phyloP scores from a whole-genome alignment of 345 rosid genomes.

The Cochlearia excelsa region DNA sequence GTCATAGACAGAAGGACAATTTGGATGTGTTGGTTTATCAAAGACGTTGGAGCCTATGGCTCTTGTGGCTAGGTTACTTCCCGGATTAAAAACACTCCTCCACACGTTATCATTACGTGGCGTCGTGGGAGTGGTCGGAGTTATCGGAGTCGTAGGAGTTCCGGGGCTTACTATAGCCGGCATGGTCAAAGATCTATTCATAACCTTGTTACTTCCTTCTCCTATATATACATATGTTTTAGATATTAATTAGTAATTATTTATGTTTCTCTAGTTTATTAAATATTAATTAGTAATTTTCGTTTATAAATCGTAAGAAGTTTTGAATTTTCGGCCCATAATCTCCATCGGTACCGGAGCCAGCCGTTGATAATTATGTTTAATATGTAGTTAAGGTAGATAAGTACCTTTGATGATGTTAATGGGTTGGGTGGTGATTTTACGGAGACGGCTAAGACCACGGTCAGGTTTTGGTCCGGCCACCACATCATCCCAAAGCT shows the following conservation, averaged over 20 bases:
- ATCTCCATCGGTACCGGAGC: too few relatives aligned
- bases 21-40: conserved; percentile 74
- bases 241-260: background rate
- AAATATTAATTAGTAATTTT: too few relatives aligned
- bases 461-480: conserved; percentile 94
- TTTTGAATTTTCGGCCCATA: too few relatives aligned
- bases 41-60: conserved; percentile 62
- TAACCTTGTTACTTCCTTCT: conserved; percentile 48
- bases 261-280: background rate
- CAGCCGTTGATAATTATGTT: too few relatives aligned
- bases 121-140: conserved; percentile 61
- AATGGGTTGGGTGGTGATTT: conserved; percentile 55
- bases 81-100: conserved; percentile 97
- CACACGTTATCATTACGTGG: conserved; percentile 89
- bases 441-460: conserved; percentile 79
- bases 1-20: conserved; percentile 94
- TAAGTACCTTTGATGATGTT: conserved; percentile 47
- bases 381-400: too few relatives aligned
- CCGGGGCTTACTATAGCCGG: conserved; percentile 47
- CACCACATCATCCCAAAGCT: conserved; percentile 85
- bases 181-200: conserved; percentile 57
- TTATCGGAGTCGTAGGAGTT: conserved; percentile 47
- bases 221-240: conserved; percentile 23
- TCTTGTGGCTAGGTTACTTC: conserved; percentile 85
- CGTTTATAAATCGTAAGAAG: too few relatives aligned